A percentile compares a stretch with the other conserved stretches of the same genome.
These are phyloP conservation scores for Ceriops tagal DNA, from an alignment of 345 rosid species.

Conservation along the genomic window DNA sequence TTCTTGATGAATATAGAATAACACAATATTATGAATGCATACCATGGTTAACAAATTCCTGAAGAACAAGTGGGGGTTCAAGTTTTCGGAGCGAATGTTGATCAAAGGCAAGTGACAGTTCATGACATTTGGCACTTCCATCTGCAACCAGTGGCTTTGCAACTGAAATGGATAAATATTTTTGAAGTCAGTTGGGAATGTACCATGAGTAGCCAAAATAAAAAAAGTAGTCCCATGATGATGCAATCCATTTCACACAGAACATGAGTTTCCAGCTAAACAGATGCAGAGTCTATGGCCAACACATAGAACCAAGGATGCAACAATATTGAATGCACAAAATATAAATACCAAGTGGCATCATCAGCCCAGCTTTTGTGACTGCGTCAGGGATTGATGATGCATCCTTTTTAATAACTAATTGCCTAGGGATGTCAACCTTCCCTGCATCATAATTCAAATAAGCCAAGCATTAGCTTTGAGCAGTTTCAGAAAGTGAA, in stretches of 20 bases:
- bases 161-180: conserved; percentile 37
- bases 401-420: conserved; percentile 62
- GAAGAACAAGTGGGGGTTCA: conserved; percentile 83
- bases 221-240: background rate
- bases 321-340: background rate
- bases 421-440: conserved; percentile 62
- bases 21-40: conserved; percentile 14
- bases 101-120: conserved; percentile 69
- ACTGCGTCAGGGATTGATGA: conserved; percentile 61
- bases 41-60: conserved; percentile 92
- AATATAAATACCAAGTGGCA: conserved; percentile 56
- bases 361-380: conserved; percentile 50
- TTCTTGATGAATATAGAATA: background rate
- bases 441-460: conserved; percentile 41
- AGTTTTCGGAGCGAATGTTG: conserved; percentile 60
- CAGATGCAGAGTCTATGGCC: conserved; percentile 1
- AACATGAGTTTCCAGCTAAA: conserved; percentile 12
- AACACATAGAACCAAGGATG: background rate
- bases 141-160: conserved; percentile 76
- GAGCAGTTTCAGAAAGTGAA: conserved; percentile 11
- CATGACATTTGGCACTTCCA: conserved; percentile 79
- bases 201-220: background rate
- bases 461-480: background rate
- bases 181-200: background rate
- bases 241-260: background rate